Percentiles rank a stretch among this genome's conserved stretches.
Conservation (phyloP, 169 alveolate species). For the Neospora caninum region DNA sequence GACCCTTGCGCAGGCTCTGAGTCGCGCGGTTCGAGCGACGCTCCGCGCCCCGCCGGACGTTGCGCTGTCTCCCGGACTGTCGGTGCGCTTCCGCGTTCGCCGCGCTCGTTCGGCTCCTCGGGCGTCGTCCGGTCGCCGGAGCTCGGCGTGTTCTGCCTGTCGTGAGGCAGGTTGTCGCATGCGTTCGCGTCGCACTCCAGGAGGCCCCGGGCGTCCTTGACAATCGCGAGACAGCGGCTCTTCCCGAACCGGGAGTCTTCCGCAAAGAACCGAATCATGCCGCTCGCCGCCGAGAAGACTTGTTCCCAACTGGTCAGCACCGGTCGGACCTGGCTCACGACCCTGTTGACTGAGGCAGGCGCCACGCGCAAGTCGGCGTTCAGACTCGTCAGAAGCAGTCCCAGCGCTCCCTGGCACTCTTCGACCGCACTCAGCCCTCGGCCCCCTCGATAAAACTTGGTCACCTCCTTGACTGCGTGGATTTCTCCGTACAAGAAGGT, state of each 20-base stretch:
- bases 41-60: too few relatives aligned
- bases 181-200: background rate
- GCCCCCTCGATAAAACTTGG: background rate
- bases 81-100: too few relatives aligned
- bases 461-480: constrained; percentile 15
- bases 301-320: background rate
- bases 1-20: too few relatives aligned
- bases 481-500: background rate
- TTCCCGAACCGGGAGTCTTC: background rate
- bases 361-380: background rate
- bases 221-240: background rate
- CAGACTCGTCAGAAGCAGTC: background rate
- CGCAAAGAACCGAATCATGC: background rate
- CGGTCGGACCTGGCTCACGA: background rate
- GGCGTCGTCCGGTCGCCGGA: too few relatives aligned
- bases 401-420: background rate
- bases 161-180: background rate
- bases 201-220: background rate
- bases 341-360: background rate
- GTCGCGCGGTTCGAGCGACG: too few relatives aligned
- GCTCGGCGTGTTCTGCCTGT: too few relatives aligned
- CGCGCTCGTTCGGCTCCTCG: too few relatives aligned
- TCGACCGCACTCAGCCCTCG: background rate
- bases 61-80: too few relatives aligned
- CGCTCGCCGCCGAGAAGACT: background rate